phyloP scores from a whole-genome alignment of 225 moss, liverwort and hornwort genomes.

The Bryoerythrophyllum caledonicum region DNA sequence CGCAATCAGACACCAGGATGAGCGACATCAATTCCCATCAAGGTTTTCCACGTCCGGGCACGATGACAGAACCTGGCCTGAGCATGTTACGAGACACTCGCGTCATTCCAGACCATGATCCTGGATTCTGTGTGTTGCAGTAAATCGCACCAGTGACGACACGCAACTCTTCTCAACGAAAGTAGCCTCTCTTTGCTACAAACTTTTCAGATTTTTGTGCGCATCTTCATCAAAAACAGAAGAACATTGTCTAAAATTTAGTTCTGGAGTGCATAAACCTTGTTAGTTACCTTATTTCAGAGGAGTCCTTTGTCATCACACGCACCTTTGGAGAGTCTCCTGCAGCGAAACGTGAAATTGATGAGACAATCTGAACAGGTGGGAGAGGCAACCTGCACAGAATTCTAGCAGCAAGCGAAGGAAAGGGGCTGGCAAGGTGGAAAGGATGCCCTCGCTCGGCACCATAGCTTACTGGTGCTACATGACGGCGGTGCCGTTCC shows the following conservation, averaged over 20 bases:
- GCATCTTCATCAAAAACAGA: not conserved
- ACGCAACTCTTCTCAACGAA: not conserved
- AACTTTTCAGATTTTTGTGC: not conserved
- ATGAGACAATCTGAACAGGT: not conserved
- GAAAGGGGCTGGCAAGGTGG: not conserved
- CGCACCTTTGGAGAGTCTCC: no score
- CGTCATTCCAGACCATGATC: not conserved
- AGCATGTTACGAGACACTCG: not conserved
- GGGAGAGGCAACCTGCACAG: not conserved
- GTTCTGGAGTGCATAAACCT: not conserved
- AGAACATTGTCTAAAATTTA: not conserved
- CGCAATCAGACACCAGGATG: not conserved
- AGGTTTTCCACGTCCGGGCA: not conserved
- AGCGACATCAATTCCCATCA: not conserved
- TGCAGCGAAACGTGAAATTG: not conserved
- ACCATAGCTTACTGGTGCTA: conserved; percentile 44
- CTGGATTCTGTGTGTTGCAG: not conserved
- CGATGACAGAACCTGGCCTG: not conserved
- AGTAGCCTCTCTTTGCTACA: not conserved
- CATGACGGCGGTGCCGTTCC: conserved; percentile 10
- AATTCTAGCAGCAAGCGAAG: not conserved
- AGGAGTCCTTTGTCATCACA: not conserved
- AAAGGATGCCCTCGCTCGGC: conserved; percentile 19
- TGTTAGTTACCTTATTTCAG: not conserved
- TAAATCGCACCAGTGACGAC: not conserved